phyloP scores from a whole-genome alignment of 2,329 filamentous ascomycete genomes.

The Berkeleyomyces rouxiae region DNA sequence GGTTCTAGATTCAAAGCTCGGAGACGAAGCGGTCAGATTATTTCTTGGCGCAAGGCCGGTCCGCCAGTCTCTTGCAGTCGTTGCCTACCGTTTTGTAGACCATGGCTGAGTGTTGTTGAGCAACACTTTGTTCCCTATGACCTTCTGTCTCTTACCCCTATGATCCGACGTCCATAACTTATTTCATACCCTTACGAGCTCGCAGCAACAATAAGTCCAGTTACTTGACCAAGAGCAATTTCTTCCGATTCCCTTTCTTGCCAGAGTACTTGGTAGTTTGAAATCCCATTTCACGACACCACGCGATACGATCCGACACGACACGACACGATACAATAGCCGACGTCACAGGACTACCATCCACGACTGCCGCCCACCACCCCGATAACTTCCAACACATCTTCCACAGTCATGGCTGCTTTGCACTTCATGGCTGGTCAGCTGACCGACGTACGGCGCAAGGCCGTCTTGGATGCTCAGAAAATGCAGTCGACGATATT shows the following conservation, averaged over 20 bases:
- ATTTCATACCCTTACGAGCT: not conserved
- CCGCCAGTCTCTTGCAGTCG: not conserved
- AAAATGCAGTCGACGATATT: conserved; percentile 44
- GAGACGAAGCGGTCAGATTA: not conserved
- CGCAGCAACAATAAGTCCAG: not conserved
- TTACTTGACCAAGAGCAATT: not conserved
- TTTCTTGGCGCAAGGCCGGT: not conserved
- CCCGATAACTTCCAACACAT: not conserved
- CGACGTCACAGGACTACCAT: not conserved
- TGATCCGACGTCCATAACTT: not conserved
- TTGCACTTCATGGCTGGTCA: conserved; percentile 11
- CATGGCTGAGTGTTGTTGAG: not conserved
- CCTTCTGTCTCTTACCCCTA: not conserved
- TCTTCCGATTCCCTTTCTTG: too few relatives aligned
- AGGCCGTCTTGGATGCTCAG: conserved; percentile 43
- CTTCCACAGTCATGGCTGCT: conserved; percentile 3
- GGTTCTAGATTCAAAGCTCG: not conserved
- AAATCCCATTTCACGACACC: too few relatives aligned
- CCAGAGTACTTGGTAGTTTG: too few relatives aligned
- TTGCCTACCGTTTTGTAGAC: not conserved
- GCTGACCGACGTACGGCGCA: conserved; percentile 10
- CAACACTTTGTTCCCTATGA: not conserved
- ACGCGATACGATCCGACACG: too few relatives aligned
- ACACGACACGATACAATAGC: not conserved
- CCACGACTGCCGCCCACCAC: not conserved